Evolutionary conservation across 2,329 filamentous ascomycete genomes (phyloP), one percentile per base, ranked within the genome.

Genomic region (Myriangium duriaei): DNA sequence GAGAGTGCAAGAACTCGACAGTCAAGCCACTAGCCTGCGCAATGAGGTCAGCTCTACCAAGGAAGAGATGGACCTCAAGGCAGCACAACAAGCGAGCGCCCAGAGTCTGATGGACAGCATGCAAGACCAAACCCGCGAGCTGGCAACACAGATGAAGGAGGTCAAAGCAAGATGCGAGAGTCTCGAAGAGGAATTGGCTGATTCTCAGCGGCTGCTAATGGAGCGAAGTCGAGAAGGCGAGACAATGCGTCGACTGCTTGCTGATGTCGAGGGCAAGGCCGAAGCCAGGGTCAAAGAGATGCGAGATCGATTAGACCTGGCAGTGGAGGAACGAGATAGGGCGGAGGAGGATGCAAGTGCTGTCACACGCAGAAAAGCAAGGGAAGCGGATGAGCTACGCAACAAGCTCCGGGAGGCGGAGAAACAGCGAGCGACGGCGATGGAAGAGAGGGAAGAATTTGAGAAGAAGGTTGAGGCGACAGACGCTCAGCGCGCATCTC

Each of bases 181-280:
- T 41, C 65, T 96, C 1, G 88, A 95, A 52, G 91, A 98, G 60
- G 91, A 98, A 57, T 69, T 96, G 1, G 75, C 76, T 1, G 91
- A 98, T 58, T 80, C 86, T 3, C 86, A 93, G 55, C 75, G 84
- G 41, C 72, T 95, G 43, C 71, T 98, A 2, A 76, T 74, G 37
- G 91, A 98, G 59, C 78, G 91, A 16, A 88, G 84, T 3, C 76
- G 91, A 30, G 91, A 98, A 60, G 83, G 78, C 16, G 88, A 96
- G 63, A 95, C 85, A 1, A 96, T 98, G 87, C 76, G 91, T 21
- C 71, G 86, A 34, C 69, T 96, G 42, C 66, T 98, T 10, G 79
- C 79, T 11, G 88, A 96, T 47, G 83, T 87, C 6, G 85, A 96
- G 56, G 75, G 81, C 42, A 72, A 83, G 7, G 78, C 87, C 1